phyloP scores from a whole-genome alignment of 352 stramenopile genomes.

The Blastocystis sp. region DNA sequence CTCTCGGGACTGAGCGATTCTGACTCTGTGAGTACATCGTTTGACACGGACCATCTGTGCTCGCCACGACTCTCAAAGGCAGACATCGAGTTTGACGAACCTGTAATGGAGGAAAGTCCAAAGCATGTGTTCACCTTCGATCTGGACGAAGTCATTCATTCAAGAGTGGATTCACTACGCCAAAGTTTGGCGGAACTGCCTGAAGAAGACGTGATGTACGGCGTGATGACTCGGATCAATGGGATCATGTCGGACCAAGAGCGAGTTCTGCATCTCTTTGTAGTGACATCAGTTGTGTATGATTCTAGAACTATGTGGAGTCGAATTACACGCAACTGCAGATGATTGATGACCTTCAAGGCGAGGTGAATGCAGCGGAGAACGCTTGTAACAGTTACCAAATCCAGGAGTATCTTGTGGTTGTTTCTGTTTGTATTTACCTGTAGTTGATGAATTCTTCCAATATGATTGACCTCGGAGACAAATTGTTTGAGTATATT shows the following conservation, averaged over 20 bases:
- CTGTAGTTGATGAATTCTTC: background rate
- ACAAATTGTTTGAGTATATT: background rate
- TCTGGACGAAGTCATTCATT: background rate
- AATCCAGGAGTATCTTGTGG: background rate
- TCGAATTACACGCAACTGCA: background rate
- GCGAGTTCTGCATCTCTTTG: background rate
- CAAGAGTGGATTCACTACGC: background rate
- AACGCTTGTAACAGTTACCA: background rate
- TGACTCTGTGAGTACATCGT: background rate
- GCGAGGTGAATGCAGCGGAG: background rate
- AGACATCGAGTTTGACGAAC: background rate
- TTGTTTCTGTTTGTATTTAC: background rate
- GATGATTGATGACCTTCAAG: background rate
- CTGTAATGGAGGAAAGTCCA: background rate
- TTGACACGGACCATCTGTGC: background rate
- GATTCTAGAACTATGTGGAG: background rate
- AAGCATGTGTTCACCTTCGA: constrained; percentile 7
- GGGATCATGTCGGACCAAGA: background rate
- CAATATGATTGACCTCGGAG: background rate
- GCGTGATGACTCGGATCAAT: background rate
- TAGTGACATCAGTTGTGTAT: background rate
- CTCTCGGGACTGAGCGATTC: background rate
- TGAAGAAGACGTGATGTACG: background rate
- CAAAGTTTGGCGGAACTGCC: background rate
- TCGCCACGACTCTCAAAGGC: constrained; percentile 20